phyloP scores from a whole-genome alignment of 306 rosid genomes.

The Ammopiptanthus mongolicus region DNA sequence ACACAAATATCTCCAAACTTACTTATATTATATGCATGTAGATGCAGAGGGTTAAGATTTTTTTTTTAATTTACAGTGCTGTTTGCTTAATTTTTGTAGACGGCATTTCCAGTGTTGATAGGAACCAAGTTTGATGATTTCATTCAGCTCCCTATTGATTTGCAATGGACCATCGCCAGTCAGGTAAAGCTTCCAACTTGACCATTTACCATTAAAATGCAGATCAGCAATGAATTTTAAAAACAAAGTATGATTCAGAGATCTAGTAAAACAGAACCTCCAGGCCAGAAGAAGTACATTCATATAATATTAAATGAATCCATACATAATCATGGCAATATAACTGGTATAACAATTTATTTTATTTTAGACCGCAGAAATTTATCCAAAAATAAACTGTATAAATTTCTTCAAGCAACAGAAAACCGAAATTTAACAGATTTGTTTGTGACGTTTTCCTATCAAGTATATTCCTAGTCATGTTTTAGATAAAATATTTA shows the following conservation, averaged over 20 bases:
- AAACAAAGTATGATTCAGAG: neutral
- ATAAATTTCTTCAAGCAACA: neutral
- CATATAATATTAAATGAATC: neutral
- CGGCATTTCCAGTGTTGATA: slow-evolving; percentile 82
- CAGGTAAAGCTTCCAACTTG: slow-evolving; percentile 47
- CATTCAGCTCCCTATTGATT: slow-evolving; percentile 92
- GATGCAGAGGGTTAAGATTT: neutral
- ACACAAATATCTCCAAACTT: neutral
- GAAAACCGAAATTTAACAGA: neutral
- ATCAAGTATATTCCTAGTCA: neutral
- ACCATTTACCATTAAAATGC: neutral
- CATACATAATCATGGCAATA: neutral
- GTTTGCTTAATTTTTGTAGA: slow-evolving; percentile 37
- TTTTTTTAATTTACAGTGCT: neutral
- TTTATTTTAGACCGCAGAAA: neutral
- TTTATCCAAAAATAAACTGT: neutral
- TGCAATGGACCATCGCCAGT: slow-evolving; percentile 94
- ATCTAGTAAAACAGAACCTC: neutral
- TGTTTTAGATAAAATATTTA: neutral
- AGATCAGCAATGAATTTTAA: neutral
- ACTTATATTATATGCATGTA: neutral
- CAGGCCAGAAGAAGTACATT: neutral
- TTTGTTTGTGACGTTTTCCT: neutral
- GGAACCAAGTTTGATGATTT: slow-evolving; percentile 97
- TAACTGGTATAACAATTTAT: neutral